Percentiles rank a stretch among this genome's conserved stretches.
These are phyloP conservation scores for Raddia distichophylla DNA, from an alignment of 176 grass and related monocot species.

Conservation along the genomic window DNA sequence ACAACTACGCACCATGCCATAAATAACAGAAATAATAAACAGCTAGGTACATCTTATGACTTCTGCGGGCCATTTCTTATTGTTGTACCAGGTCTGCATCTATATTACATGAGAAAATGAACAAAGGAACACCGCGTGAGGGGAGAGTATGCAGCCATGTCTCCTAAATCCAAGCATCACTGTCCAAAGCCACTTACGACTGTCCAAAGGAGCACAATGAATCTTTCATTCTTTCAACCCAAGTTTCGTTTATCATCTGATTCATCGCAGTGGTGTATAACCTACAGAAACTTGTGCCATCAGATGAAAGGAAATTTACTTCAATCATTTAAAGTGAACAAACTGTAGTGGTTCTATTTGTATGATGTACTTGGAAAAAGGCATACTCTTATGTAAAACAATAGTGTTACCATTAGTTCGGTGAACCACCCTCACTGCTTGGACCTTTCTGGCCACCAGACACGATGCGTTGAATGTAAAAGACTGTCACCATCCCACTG, in stretches of 20 bases:
- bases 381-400: not conserved
- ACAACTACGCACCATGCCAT: constrained; percentile 16
- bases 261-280: constrained; percentile 27
- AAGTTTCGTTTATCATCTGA: not conserved
- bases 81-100: constrained; percentile 22
- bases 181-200: not conserved
- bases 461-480: constrained; percentile 55
- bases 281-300: constrained; percentile 27
- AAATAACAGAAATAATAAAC: constrained; percentile 42
- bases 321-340: not conserved
- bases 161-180: constrained; percentile 23
- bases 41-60: constrained; percentile 40
- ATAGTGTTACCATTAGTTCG: constrained; percentile 50
- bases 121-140: not conserved
- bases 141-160: not conserved
- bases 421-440: constrained; percentile 34
- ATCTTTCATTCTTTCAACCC: constrained; percentile 12
- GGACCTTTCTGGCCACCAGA: constrained; percentile 31
- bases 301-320: constrained; percentile 12
- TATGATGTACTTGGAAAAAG: not conserved
- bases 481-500: constrained; percentile 58
- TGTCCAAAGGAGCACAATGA: not conserved
- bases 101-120: constrained; percentile 54
- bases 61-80: constrained; percentile 33
- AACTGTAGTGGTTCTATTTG: not conserved